Conservation (phyloP, 805 yeast genomes). For the Clavispora carvajalis region DNA sequence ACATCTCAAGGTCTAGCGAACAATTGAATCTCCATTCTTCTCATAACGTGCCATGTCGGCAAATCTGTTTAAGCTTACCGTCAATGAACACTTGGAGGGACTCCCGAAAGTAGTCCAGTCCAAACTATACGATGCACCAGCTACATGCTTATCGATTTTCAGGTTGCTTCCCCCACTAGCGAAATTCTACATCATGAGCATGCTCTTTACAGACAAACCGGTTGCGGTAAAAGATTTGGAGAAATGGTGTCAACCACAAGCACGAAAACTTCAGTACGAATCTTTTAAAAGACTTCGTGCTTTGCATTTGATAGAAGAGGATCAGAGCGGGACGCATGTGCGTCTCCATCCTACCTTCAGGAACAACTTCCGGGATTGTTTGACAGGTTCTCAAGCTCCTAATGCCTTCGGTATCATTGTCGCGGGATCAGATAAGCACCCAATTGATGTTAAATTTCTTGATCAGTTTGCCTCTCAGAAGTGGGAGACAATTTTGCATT, state of each 20-base stretch:
- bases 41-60: conserved; percentile 10
- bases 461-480: conserved; percentile 77
- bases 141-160: conserved; percentile 91
- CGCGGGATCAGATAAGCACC: conserved; percentile 46
- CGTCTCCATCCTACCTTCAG: conserved; percentile 70
- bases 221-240: conserved; percentile 64
- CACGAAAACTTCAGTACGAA: conserved; percentile 60
- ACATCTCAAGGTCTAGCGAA: background rate
- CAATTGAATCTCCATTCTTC: background rate
- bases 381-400: conserved; percentile 69
- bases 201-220: conserved; percentile 77
- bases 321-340: conserved; percentile 39
- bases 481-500: conserved; percentile 95
- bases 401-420: conserved; percentile 75
- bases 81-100: conserved; percentile 84
- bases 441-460: conserved; percentile 59
- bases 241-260: conserved; percentile 65
- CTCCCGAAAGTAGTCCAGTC: conserved; percentile 84
- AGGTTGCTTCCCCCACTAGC: conserved; percentile 85
- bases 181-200: conserved; percentile 79
- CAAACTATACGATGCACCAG: conserved; percentile 75
- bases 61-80: conserved; percentile 56
- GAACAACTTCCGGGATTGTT: conserved; percentile 69
- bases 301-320: conserved; percentile 69
- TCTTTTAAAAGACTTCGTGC: conserved; percentile 73